Evolutionary conservation across 176 grass and related monocot species (phyloP).

Genomic region (Otatea glauca): DNA sequence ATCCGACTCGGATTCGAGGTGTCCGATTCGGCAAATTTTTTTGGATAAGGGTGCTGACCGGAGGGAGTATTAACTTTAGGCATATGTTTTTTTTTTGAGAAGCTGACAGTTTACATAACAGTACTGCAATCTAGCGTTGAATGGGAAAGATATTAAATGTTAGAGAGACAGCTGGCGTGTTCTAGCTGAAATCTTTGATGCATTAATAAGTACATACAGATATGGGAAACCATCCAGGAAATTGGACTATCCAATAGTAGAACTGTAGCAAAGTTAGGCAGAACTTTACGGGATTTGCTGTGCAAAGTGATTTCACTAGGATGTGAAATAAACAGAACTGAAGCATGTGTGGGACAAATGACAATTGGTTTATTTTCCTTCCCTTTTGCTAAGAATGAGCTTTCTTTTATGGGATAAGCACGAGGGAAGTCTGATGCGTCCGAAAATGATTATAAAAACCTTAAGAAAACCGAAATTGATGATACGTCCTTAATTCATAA

Average conservation of each 20-base stretch:
- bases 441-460: background rate
- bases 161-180: background rate
- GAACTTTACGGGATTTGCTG: background rate
- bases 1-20: too few relatives aligned
- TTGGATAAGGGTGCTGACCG: too few relatives aligned
- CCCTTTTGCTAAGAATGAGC: background rate
- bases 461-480: too few relatives aligned
- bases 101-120: background rate
- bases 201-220: background rate
- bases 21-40: too few relatives aligned
- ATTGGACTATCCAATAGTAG: background rate
- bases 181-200: background rate
- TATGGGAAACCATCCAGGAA: background rate
- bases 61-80: background rate
- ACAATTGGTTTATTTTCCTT: background rate
- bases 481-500: background rate
- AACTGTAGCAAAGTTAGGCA: background rate
- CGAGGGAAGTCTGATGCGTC: background rate
- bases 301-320: background rate
- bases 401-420: background rate
- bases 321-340: background rate
- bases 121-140: background rate
- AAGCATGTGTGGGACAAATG: constrained; percentile 7
- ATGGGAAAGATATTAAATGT: background rate
- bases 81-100: background rate